Conservation (phyloP, 129 eudicot genomes). For the Escallonia herrerae region DNA sequence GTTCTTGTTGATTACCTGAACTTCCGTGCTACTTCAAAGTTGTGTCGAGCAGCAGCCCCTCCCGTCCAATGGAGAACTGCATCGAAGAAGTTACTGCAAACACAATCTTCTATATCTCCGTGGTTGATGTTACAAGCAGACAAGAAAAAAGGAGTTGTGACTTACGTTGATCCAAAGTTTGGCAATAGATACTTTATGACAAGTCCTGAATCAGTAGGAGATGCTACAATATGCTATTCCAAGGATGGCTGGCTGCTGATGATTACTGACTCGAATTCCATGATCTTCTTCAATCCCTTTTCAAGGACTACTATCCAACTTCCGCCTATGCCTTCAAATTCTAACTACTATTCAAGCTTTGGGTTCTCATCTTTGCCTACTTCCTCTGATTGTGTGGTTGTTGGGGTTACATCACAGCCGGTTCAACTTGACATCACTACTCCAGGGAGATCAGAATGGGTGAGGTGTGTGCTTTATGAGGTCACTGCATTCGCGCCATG, state of each 20-base stretch:
- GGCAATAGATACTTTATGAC: conserved; percentile 13
- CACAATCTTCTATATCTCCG: conserved; percentile 12
- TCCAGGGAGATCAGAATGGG: background rate
- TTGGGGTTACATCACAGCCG: background rate
- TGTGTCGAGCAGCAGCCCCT: conserved; percentile 11
- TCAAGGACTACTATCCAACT: conserved; percentile 8
- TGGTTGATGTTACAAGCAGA: conserved; percentile 16
- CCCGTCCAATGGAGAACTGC: conserved; percentile 9
- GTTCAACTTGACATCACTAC: too few species aligned
- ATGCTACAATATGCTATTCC: conserved; percentile 4
- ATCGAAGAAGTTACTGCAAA: conserved; percentile 3
- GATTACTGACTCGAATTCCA: background rate
- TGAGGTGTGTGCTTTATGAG: background rate
- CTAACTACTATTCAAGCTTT: background rate
- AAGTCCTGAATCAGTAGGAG: background rate
- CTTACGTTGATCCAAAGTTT: conserved; percentile 15
- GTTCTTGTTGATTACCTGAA: conserved; percentile 24
- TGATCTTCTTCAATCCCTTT: conserved; percentile 18
- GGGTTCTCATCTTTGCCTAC: conserved; percentile 3
- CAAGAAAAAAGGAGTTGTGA: background rate
- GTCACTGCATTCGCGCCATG: background rate
- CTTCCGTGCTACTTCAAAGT: conserved; percentile 24
- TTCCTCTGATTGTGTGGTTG: conserved; percentile 23
- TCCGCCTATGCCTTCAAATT: background rate
- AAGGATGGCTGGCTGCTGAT: conserved; percentile 10